A percentile compares a stretch with the other conserved stretches of the same genome.
Evolutionary conservation across 1,284 basidiomycete genomes (phyloP).

Genomic region (Cutaneotrichosporon curvatum): DNA sequence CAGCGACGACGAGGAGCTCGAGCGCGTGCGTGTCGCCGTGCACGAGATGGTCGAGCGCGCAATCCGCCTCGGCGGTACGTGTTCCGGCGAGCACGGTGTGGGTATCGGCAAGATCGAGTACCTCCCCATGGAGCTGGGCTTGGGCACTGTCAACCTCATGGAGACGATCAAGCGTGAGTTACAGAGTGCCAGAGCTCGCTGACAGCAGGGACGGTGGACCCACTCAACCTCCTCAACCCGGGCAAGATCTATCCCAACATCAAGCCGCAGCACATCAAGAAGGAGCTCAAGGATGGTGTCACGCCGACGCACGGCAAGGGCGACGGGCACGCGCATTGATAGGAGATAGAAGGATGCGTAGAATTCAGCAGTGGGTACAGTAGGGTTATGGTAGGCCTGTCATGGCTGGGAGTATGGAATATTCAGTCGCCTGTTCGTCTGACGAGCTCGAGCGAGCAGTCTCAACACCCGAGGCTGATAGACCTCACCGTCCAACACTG

Average conservation of each 20-base stretch:
- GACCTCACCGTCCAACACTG: too few relatives aligned
- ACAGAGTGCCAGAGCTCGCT: slow-evolving; percentile 14
- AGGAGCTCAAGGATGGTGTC: neutral
- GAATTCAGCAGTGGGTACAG: too few relatives aligned
- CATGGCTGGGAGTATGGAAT: too few relatives aligned
- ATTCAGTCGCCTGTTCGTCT: too few relatives aligned
- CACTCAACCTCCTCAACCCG: slow-evolving; percentile 69
- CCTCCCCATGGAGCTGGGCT: slow-evolving; percentile 65
- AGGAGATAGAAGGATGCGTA: too few relatives aligned
- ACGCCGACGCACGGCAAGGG: too few relatives aligned
- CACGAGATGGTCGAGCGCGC: slow-evolving; percentile 49
- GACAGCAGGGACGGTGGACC: slow-evolving; percentile 53
- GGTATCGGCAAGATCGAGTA: slow-evolving; percentile 64
- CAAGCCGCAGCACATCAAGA: slow-evolving; percentile 17
- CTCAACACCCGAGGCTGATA: too few relatives aligned
- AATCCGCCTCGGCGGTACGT: slow-evolving; percentile 49
- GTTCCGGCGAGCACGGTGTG: slow-evolving; percentile 73
- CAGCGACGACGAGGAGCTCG: slow-evolving; percentile 38
- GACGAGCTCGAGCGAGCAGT: too few relatives aligned
- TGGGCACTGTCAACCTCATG: slow-evolving; percentile 71
- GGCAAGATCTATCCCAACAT: slow-evolving; percentile 53
- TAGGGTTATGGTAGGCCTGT: too few relatives aligned
- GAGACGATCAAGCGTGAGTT: slow-evolving; percentile 60
- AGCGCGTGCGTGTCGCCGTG: slow-evolving; percentile 45
- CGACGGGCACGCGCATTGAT: too few relatives aligned